Conservation (phyloP, 257 asterid genomes). For the Nicotiana attenuata region DNA sequence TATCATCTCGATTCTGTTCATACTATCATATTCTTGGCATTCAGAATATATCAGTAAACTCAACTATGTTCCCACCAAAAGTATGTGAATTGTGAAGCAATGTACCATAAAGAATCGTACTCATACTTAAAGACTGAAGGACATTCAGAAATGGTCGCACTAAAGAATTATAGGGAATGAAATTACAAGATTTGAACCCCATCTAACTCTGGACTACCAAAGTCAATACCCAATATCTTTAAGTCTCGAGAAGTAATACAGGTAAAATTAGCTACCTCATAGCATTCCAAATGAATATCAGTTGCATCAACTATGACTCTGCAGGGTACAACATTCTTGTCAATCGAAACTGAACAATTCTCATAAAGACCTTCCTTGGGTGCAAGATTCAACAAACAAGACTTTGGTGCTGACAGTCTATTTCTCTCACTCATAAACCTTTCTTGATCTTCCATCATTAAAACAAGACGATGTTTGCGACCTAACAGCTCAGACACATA, state of each 20-base stretch:
- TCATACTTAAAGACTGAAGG: not conserved
- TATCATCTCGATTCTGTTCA: not conserved
- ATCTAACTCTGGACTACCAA: slow-evolving; percentile 38
- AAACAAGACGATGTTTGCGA: slow-evolving; percentile 68
- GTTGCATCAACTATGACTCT: slow-evolving; percentile 46
- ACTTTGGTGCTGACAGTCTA: slow-evolving; percentile 50
- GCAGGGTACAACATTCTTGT: slow-evolving; percentile 45
- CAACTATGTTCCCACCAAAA: not conserved
- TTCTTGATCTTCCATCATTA: slow-evolving; percentile 30
- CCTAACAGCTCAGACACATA: slow-evolving; percentile 85
- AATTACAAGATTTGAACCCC: slow-evolving; percentile 10
- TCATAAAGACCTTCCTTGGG: slow-evolving; percentile 72
- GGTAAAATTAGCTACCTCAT: slow-evolving; percentile 34
- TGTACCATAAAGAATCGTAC: not conserved
- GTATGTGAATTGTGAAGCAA: not conserved
- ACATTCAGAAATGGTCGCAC: slow-evolving; percentile 6
- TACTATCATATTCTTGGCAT: not conserved
- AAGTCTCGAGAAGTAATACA: slow-evolving; percentile 28
- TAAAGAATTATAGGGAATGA: not conserved
- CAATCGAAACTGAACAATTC: slow-evolving; percentile 52
- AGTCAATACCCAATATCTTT: slow-evolving; percentile 58
- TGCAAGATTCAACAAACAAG: slow-evolving; percentile 82
- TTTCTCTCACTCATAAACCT: slow-evolving; percentile 25
- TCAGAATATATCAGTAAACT: not conserved
- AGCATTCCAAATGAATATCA: slow-evolving; percentile 65